These are phyloP conservation scores for Pleurotus pulmonarius DNA, from an alignment of 768 basidiomycete species.

Conservation along the genomic window DNA sequence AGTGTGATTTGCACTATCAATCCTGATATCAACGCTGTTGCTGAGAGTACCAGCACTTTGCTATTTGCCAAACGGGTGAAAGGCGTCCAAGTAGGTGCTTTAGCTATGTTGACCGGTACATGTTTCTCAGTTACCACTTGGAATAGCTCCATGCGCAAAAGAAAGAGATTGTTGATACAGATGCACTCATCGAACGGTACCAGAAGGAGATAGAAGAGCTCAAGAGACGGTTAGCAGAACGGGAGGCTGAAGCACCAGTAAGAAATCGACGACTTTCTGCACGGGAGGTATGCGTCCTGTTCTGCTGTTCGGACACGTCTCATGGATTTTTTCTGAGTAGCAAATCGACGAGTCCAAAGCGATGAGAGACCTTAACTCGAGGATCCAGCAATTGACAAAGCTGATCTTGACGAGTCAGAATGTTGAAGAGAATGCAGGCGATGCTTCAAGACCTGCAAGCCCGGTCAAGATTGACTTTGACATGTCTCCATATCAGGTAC, in stretches of 20 bases:
- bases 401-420: slow-evolving; percentile 84
- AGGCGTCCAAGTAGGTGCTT: slow-evolving; percentile 64
- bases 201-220: slow-evolving; percentile 93
- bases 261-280: slow-evolving; percentile 46
- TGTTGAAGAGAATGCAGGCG: slow-evolving; percentile 64
- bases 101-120: too few species aligned
- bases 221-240: slow-evolving; percentile 64
- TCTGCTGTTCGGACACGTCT: background rate
- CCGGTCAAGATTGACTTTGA: slow-evolving; percentile 90
- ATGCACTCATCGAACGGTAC: slow-evolving; percentile 91
- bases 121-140: background rate
- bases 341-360: slow-evolving; percentile 84
- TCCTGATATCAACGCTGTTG: slow-evolving; percentile 72
- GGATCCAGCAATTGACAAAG: slow-evolving; percentile 81
- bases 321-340: slow-evolving; percentile 27
- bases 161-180: slow-evolving; percentile 91
- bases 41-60: slow-evolving; percentile 85
- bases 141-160: slow-evolving; percentile 76
- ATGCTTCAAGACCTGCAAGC: slow-evolving; percentile 74
- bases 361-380: slow-evolving; percentile 75
- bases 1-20: slow-evolving; percentile 96
- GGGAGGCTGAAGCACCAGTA: slow-evolving; percentile 60
- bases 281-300: slow-evolving; percentile 33
- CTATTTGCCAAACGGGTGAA: slow-evolving; percentile 91
- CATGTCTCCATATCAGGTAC: slow-evolving; percentile 80